Conservation (phyloP, 1,284 basidiomycete species). For the Chondrostereum purpureum region DNA sequence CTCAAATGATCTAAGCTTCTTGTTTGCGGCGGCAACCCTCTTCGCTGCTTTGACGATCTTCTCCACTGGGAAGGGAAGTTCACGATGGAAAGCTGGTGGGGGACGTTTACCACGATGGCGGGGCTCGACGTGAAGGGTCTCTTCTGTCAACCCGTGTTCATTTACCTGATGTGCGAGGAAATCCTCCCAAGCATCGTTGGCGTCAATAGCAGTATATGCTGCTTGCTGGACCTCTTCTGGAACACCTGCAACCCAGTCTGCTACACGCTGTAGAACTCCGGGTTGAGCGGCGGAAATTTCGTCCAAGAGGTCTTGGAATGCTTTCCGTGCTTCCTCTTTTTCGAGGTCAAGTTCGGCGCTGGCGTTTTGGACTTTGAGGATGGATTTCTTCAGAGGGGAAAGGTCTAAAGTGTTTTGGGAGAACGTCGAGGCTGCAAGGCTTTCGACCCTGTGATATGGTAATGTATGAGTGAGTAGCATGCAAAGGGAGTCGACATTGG, state of each 20-base stretch:
- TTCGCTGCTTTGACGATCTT: constrained; percentile 56
- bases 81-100: constrained; percentile 4
- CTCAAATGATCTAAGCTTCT: constrained; percentile 73
- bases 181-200: constrained; percentile 25
- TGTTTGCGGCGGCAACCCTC: constrained; percentile 62
- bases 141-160: constrained; percentile 3
- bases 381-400: constrained; percentile 38
- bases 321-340: constrained; percentile 37
- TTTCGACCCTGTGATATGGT: constrained; percentile 36
- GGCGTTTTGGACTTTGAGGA: constrained; percentile 43
- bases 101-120: constrained; percentile 10
- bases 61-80: constrained; percentile 24
- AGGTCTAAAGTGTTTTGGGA: constrained; percentile 35
- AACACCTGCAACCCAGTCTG: constrained; percentile 5
- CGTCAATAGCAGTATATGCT: constrained; percentile 17
- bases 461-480: constrained; percentile 6
- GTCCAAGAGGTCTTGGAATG: constrained; percentile 29
- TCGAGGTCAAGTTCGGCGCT: constrained; percentile 52
- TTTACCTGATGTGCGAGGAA: constrained; percentile 19
- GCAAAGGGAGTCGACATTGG: constrained; percentile 5
- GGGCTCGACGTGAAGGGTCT: constrained; percentile 7
- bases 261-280: neutral
- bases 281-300: constrained; percentile 14
- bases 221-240: constrained; percentile 10
- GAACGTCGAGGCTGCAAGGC: constrained; percentile 24